A percentile compares a stretch with the other conserved stretches of the same genome.
Evolutionary conservation across 306 rosid species (phyloP).

Genomic region (Prunus mira): DNA sequence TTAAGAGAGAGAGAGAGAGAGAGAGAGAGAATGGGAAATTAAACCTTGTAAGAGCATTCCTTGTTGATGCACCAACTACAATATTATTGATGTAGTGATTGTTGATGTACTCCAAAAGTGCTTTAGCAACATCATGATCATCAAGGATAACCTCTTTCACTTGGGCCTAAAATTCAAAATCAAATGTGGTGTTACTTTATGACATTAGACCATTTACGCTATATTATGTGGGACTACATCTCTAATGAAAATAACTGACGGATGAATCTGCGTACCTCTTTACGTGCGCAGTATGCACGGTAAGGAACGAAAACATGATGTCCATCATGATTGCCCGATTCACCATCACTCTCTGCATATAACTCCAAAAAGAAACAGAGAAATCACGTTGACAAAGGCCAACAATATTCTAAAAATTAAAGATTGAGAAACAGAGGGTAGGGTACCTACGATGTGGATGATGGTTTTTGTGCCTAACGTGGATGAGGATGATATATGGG

Average conservation of each 20-base stretch:
- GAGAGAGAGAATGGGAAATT: conserved; percentile 7
- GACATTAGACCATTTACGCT: background rate
- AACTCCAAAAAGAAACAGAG: background rate
- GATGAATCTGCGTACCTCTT: conserved; percentile 41
- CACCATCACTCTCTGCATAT: conserved; percentile 42
- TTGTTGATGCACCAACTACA: conserved; percentile 68
- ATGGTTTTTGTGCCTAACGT: conserved; percentile 52
- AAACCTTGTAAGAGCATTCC: conserved; percentile 64
- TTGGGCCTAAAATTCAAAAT: conserved; percentile 36
- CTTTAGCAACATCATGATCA: conserved; percentile 56
- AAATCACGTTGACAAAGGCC: background rate
- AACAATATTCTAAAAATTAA: background rate
- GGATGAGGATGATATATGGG: conserved; percentile 55
- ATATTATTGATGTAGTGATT: conserved; percentile 47
- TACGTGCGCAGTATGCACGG: conserved; percentile 61
- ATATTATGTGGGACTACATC: background rate
- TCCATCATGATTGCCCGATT: conserved; percentile 37
- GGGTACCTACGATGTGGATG: conserved; percentile 67
- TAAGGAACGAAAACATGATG: conserved; percentile 45
- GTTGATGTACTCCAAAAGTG: conserved; percentile 47
- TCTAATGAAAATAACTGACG: background rate
- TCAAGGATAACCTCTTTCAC: conserved; percentile 69
- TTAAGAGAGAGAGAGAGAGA: background rate
- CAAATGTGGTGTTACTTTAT: background rate
- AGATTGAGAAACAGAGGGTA: conserved; percentile 35